Evolutionary conservation across 176 grass and related monocot species (phyloP), one percentile per base, ranked within the genome.

Genomic region (Musa beccarii): DNA sequence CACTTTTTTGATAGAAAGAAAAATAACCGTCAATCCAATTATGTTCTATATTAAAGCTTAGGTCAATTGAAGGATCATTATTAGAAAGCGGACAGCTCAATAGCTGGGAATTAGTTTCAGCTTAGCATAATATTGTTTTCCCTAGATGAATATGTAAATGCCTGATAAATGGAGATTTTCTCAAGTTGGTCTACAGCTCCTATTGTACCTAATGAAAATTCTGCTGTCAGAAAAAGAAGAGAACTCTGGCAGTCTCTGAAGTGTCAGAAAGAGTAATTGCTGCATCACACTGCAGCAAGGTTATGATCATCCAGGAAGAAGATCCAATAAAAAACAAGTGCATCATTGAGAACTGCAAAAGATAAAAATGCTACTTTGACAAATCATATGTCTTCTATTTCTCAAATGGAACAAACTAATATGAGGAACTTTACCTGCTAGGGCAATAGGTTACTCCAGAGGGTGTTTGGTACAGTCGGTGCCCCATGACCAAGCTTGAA

Each of bases 401-500:
- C 54, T 79, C 14, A 51, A 49, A 49, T 66, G 80, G 53, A 73
- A 85, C 20, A 79, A 56, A 56, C 13, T 11, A 66, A 16, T 59
- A 34, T 23, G 1, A 24, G 56, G 34, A 2, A 50, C 70, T 75
- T 74, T 92, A 99, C 96, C 96, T 99, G 83, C 94, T 83, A 84
- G 91, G 96, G 16, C 83, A 89, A 81, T 95, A 99, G 76, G 91
- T 99, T 77, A 94, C 81, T 74, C 82, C 78, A 79, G 82, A 89
- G 10, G 96, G 82, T 23, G 12, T 84, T 80, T 86, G 86, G 76
- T 99, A 95, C 68, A 95, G 75, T 23, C 96, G 84, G 53, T 94
- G 90, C 55, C 96, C 96, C 96, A 99, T 99, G 61, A 99, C 88
- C 81, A 99, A 88, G 75, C 89, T 89, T 63, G 96, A 89, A 78